Base-by-base conservation (phyloP, 31 red algal genomes). In the Asparagopsis taxiformis region DNA sequence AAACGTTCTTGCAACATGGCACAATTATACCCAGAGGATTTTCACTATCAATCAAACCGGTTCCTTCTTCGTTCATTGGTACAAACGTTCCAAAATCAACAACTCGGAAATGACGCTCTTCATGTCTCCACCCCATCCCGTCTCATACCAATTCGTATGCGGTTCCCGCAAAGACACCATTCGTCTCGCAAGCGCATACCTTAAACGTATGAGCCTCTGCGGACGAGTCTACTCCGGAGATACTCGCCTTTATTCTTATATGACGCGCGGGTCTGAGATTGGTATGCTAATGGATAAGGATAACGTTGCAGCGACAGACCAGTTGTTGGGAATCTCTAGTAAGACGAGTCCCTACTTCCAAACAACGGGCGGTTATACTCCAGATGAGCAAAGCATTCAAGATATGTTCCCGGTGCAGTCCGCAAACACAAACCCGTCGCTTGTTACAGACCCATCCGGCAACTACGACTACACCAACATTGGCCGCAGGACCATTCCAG, bases 111-210 rank as follows among this genome's bases (percentile, higher is more conserved):
- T 61, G 51, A 62, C 48, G 25, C 58, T 62, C 28, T 70, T 82
- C 56, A 32, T 62, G 35, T 64, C 44, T 46, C 65, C 78, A 4
- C 17, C 22, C 3, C 29, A 72, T 41, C 78, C 78, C 26, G 36
- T 82, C 16, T 59, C 78, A 51, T 82, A 82, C 57, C 78, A 72
- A 44, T 70, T 71, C 56, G 78, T 82, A 29, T 82, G 66, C 29
- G 78, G 78, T 22, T 43, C 54, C 38, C 39, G 60, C 46, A 36
- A 68, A 16, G 33, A 82, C 4, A 82, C 78, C 10, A 4, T 72
- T 33, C 20, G 35, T 33, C 52, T 82, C 20, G 39, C 56, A 33
- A 51, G 54, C 5, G 29, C 50, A 32, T 82, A 72, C 60, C 57
- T 82, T 11, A 57, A 37, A 4, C 46, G 59, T 21, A 49, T 82